Evolutionary conservation across 2,329 filamentous ascomycete genomes (phyloP).

Genomic region (Xylariaceae sp.): DNA sequence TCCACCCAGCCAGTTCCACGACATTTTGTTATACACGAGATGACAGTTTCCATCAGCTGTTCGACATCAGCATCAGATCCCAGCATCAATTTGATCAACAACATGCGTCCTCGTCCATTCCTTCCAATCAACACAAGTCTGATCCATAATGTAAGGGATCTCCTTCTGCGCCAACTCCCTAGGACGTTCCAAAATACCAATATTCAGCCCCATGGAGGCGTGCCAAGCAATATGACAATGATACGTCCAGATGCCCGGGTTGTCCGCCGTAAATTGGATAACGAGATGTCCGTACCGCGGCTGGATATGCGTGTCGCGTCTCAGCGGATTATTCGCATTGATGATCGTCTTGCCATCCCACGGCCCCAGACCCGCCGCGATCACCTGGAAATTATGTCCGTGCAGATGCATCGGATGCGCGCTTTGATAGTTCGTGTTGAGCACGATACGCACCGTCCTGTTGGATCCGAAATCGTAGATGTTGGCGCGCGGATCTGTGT

Average conservation of each 20-base stretch:
- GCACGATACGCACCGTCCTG: slow-evolving; percentile 23
- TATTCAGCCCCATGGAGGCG: slow-evolving; percentile 33
- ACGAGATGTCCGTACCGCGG: slow-evolving; percentile 22
- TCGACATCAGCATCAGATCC: not conserved
- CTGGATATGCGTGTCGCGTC: slow-evolving; percentile 36
- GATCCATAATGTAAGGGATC: slow-evolving; percentile 13
- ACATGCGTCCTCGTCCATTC: slow-evolving; percentile 12
- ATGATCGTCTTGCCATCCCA: slow-evolving; percentile 25
- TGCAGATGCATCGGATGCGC: slow-evolving; percentile 46
- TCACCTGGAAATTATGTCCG: slow-evolving; percentile 45
- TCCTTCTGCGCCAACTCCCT: slow-evolving; percentile 20
- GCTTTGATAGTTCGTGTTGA: slow-evolving; percentile 25
- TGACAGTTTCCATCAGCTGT: not conserved
- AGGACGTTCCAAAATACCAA: slow-evolving; percentile 34
- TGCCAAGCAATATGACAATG: slow-evolving; percentile 36
- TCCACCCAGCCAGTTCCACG: no score
- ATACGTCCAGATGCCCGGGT: slow-evolving; percentile 33
- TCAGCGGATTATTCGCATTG: slow-evolving; percentile 34
- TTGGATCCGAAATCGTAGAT: slow-evolving; percentile 22
- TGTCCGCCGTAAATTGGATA: slow-evolving; percentile 33
- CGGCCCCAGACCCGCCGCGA: slow-evolving; percentile 30
- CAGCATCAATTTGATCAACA: slow-evolving; percentile 4
- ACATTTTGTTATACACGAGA: not conserved
- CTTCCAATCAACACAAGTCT: slow-evolving; percentile 18
- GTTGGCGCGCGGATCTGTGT: slow-evolving; percentile 14